Evolutionary conservation across 495 filamentous ascomycete genomes (phyloP), one percentile per base, ranked within the genome.

Genomic region (Apiosordaria backusii): DNA sequence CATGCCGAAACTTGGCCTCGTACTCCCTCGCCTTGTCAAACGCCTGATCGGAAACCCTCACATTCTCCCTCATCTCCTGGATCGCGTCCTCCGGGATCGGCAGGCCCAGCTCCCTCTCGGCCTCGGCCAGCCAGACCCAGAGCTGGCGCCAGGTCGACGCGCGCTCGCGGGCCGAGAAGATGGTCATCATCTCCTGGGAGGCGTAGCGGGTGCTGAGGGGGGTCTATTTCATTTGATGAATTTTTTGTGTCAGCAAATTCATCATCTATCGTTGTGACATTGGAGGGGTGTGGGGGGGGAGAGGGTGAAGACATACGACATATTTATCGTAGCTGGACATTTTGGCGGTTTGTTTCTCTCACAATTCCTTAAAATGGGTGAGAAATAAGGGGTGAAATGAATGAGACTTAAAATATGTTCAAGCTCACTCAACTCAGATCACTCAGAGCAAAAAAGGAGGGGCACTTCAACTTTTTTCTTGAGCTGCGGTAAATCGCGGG

Each of bases 111-210:
- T 91, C 88, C 77, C 89, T 88, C 78, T 96, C 87, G 25, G 86
- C 83, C 81, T 93, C 88, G n/a, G 92, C 92, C 15, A 96, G 87
- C 83, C 85, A 90, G 26, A 92, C 72, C 92, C 92, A 96, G 57
- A 96, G 82, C 68, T 88, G 79, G 69, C 92, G 86, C 92, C 92
- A 95, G 40, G 86, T 92, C 5, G 87, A 85, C 71, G 83, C 83
- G n/a, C 92, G 84, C 62, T 83, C 86, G 27, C 91, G 85, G 63
- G 86, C 86, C 35, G 85, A 88, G 80, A 94, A 96, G 67, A 94
- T 76, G 35, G 72, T 74, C 62, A 78, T 78, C 86, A 89, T 88
- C 70, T 85, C 85, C 24, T 65, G 63, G 69, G 78, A 90, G 70
- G 86, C 84, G 81, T 93, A 93, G 68, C 90, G 86, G 74, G 86